Conservation (phyloP, 2,329 filamentous ascomycete species). For the Cytospora piceicola region DNA sequence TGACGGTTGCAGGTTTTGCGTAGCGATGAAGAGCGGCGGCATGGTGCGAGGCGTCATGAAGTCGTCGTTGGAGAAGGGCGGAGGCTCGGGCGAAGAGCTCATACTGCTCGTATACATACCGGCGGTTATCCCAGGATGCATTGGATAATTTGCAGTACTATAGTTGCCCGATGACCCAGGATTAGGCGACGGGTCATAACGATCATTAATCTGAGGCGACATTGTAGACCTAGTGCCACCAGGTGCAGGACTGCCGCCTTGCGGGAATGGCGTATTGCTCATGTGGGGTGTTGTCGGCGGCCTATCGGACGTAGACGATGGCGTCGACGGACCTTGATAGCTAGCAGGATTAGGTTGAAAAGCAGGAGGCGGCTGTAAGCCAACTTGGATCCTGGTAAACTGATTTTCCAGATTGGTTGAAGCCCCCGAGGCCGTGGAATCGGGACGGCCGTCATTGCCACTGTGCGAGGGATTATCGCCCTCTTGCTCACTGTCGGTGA, state of each 20-base stretch:
- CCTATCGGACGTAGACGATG: slow-evolving; percentile 34
- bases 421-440: slow-evolving; percentile 35
- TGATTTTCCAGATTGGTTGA: slow-evolving; percentile 34
- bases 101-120: slow-evolving; percentile 17
- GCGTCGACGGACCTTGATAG: slow-evolving; percentile 26
- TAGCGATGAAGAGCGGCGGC: slow-evolving; percentile 29
- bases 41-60: slow-evolving; percentile 23
- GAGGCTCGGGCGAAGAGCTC: slow-evolving; percentile 19
- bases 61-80: slow-evolving; percentile 2
- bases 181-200: slow-evolving; percentile 12
- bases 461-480: slow-evolving; percentile 44
- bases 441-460: slow-evolving; percentile 36
- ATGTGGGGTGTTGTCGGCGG: slow-evolving; percentile 34
- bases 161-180: slow-evolving; percentile 3
- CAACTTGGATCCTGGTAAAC: slow-evolving; percentile 15
- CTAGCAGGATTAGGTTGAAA: slow-evolving; percentile 25
- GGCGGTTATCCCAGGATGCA: slow-evolving; percentile 5
- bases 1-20: slow-evolving; percentile 37
- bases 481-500: slow-evolving; percentile 48
- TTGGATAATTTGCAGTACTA: background rate
- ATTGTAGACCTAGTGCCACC: slow-evolving; percentile 15
- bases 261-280: slow-evolving; percentile 31
- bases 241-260: slow-evolving; percentile 16
- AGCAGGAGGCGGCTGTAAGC: slow-evolving; percentile 24
- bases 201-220: slow-evolving; percentile 24